Evolutionary conservation across 768 basidiomycete species (phyloP).

Genomic region (Boletellus sp.): DNA sequence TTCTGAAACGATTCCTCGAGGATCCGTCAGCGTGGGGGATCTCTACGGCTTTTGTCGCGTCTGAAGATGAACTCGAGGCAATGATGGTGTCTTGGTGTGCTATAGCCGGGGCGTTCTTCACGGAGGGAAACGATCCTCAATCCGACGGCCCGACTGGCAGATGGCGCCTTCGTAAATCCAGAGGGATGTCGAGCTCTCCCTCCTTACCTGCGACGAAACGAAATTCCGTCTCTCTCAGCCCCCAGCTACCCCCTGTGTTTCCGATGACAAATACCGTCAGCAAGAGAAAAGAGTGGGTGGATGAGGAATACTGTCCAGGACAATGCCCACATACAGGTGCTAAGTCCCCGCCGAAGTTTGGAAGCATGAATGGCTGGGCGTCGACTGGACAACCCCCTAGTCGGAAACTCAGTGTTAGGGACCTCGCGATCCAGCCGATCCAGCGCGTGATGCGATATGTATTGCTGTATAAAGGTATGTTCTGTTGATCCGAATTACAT

Average conservation of each 20-base stretch:
- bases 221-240: conserved; percentile 3
- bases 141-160: conserved; percentile 13
- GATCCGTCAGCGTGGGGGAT: conserved; percentile 69
- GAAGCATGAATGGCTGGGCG: not conserved
- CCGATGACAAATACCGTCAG: conserved; percentile 4
- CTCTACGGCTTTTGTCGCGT: conserved; percentile 53
- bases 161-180: conserved; percentile 24
- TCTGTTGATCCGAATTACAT: not conserved
- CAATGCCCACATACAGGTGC: not conserved
- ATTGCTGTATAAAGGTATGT: conserved; percentile 54
- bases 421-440: conserved; percentile 60
- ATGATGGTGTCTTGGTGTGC: conserved; percentile 54
- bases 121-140: conserved; percentile 12
- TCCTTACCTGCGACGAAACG: conserved; percentile 2
- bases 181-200: conserved; percentile 4
- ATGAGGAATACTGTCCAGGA: conserved; percentile 1
- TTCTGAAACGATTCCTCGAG: conserved; percentile 49
- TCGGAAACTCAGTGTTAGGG: conserved; percentile 40
- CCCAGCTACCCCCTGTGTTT: conserved; percentile 12
- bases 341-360: not conserved
- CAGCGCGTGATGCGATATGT: conserved; percentile 65
- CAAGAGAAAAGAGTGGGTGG: conserved; percentile 5
- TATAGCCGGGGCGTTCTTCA: conserved; percentile 37
- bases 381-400: conserved; percentile 3
- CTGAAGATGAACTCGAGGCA: conserved; percentile 48